Conservation (phyloP, 257 asterid species). For the Penstemon davidsonii region DNA sequence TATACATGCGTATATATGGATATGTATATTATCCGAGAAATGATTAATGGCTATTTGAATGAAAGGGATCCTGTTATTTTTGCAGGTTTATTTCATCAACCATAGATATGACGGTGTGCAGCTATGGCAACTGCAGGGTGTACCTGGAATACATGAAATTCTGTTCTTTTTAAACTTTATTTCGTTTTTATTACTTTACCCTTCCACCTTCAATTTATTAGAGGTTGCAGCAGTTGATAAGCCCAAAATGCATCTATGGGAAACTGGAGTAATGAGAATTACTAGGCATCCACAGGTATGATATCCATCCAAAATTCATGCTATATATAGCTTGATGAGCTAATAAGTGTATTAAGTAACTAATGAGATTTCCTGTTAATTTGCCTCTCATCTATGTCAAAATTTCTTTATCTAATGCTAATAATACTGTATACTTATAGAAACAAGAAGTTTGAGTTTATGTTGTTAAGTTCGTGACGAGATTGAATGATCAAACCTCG, state of each 20-base stretch:
- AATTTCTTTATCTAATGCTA: slow-evolving; percentile 6
- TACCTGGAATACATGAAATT: slow-evolving; percentile 70
- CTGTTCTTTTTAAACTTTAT: slow-evolving; percentile 72
- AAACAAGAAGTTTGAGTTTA: not conserved
- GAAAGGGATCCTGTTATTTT: slow-evolving; percentile 19
- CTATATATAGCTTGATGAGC: not conserved
- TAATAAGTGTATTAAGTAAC: not conserved
- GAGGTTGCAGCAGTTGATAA: slow-evolving; percentile 99
- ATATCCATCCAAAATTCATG: not conserved
- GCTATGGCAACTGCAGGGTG: slow-evolving; percentile 88
- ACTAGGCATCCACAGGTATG: slow-evolving; percentile 97
- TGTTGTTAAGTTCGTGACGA: not conserved
- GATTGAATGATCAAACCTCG: too few relatives aligned
- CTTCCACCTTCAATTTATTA: slow-evolving; percentile 87
- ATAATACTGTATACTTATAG: not conserved
- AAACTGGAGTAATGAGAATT: slow-evolving; percentile 96
- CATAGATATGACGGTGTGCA: slow-evolving; percentile 97
- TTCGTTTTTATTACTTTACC: slow-evolving; percentile 87
- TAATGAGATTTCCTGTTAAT: not conserved
- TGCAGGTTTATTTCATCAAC: slow-evolving; percentile 89
- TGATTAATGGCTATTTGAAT: not conserved
- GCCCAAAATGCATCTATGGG: slow-evolving; percentile 99
- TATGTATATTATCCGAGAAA: not conserved
- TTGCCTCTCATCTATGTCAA: not conserved
- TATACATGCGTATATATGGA: not conserved